Evolutionary conservation across 352 stramenopile genomes (phyloP).

Genomic region (Pythium vanterpoolii): DNA sequence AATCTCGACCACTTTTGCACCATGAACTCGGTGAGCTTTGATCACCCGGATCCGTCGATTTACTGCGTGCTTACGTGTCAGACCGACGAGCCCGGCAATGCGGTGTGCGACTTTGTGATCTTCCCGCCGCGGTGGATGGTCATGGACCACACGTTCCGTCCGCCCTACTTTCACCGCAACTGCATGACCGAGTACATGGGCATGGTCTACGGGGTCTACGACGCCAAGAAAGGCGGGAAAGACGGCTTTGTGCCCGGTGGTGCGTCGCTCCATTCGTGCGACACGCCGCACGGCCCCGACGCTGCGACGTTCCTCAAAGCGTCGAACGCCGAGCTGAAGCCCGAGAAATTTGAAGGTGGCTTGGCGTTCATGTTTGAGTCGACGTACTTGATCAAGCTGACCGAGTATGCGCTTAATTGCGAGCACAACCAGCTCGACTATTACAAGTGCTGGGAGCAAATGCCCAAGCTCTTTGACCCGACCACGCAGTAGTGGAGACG

Average conservation of each 20-base stretch:
- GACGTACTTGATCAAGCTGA: conserved; percentile 90
- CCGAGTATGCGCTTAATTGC: conserved; percentile 82
- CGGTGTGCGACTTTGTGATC: conserved; percentile 96
- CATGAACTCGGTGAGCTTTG: conserved; percentile 95
- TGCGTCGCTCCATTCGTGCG: conserved; percentile 88
- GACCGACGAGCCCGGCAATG: conserved; percentile 90
- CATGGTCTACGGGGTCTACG: conserved; percentile 95
- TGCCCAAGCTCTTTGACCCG: conserved; percentile 87
- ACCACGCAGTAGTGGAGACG: conserved; percentile 15
- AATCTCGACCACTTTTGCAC: conserved; percentile 94
- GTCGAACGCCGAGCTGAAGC: conserved; percentile 75
- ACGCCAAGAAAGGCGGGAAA: conserved; percentile 90
- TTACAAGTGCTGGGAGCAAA: conserved; percentile 92
- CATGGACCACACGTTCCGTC: conserved; percentile 92
- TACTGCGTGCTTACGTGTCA: conserved; percentile 97
- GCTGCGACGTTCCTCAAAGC: conserved; percentile 88
- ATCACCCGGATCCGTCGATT: conserved; percentile 97
- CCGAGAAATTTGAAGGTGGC: conserved; percentile 89
- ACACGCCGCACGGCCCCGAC: conserved; percentile 93
- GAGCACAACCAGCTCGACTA: conserved; percentile 90
- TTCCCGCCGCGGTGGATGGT: conserved; percentile 96
- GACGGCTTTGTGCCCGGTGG: conserved; percentile 91
- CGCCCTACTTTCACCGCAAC: conserved; percentile 96
- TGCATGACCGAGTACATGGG: conserved; percentile 98
- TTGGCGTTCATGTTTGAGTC: conserved; percentile 99